Evolutionary conservation across 2,329 filamentous ascomycete genomes (phyloP).

Genomic region (Colletotrichum horii): DNA sequence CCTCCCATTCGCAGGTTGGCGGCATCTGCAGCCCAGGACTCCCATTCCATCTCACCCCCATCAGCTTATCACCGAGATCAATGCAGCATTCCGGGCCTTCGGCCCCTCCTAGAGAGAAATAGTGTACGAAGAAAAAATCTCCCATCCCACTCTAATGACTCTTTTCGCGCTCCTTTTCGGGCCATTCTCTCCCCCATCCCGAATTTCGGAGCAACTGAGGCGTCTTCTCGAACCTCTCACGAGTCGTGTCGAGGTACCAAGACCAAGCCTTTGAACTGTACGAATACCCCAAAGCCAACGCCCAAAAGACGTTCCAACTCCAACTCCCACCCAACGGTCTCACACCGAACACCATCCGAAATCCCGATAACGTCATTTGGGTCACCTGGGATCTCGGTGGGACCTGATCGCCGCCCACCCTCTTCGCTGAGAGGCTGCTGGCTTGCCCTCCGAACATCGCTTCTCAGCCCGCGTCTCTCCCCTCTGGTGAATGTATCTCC

Average conservation of each 20-base stretch:
- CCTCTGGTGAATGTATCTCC: background rate
- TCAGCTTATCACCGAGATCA: slow-evolving; percentile 19
- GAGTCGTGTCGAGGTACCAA: background rate
- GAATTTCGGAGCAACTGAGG: slow-evolving; percentile 14
- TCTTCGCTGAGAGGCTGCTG: background rate
- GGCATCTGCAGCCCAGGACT: background rate
- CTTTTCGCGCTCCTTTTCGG: slow-evolving; percentile 1
- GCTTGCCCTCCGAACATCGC: background rate
- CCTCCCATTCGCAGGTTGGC: background rate
- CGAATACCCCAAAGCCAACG: background rate
- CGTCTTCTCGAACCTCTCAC: slow-evolving; percentile 4
- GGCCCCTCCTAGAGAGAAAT: background rate
- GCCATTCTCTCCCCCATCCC: background rate
- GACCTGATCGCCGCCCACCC: slow-evolving; percentile 21
- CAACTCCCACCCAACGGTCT: slow-evolving; percentile 4
- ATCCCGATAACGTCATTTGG: slow-evolving; percentile 21
- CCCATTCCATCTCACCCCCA: slow-evolving; percentile 4
- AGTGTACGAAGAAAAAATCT: background rate
- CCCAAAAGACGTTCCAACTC: background rate
- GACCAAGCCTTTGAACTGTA: background rate
- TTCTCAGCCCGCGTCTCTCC: background rate
- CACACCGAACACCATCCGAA: slow-evolving; percentile 19
- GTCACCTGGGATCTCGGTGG: slow-evolving; percentile 21
- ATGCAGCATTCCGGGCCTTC: slow-evolving; percentile 11
- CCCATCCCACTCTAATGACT: background rate